Conservation (phyloP, 768 basidiomycete species). For the Harrya chromipes region DNA sequence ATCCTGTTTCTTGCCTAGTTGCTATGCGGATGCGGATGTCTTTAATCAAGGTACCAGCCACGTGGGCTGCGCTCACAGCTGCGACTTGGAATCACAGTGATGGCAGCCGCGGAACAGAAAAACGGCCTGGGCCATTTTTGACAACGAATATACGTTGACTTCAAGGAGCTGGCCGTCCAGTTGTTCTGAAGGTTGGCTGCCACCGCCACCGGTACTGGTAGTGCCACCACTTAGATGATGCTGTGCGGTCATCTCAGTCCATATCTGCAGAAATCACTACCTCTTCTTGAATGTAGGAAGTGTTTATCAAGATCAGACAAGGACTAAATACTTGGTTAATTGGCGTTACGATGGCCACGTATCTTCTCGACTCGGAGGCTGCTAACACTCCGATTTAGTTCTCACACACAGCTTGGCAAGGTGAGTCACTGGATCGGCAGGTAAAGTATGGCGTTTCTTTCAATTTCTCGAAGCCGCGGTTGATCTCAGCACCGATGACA, state of each 20-base stretch:
- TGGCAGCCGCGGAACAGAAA: not conserved
- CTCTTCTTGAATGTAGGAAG: not conserved
- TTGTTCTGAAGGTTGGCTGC: not conserved
- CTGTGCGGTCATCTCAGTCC: conserved; percentile 5
- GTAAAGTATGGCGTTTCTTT: conserved; percentile 26
- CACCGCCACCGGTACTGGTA: conserved; percentile 1
- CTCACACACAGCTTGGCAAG: conserved; percentile 31
- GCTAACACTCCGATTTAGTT: conserved; percentile 10
- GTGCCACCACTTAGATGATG: not conserved
- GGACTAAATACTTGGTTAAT: not conserved
- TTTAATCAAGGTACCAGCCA: not conserved
- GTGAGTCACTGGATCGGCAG: conserved; percentile 27
- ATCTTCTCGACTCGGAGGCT: conserved; percentile 8
- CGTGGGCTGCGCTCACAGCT: conserved; percentile 1
- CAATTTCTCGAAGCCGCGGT: conserved; percentile 16
- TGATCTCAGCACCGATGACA: conserved; percentile 18
- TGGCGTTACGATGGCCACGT: conserved; percentile 2
- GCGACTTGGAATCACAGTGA: not conserved
- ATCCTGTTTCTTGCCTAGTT: not conserved
- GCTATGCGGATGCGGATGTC: not conserved
- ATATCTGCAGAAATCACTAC: not conserved
- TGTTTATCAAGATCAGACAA: not conserved
- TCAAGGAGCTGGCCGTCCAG: not conserved
- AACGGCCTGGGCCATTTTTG: not conserved
- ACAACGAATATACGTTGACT: not conserved